Evolutionary conservation across 176 grass and related monocot species (phyloP).

Genomic region (Stipa capillata): DNA sequence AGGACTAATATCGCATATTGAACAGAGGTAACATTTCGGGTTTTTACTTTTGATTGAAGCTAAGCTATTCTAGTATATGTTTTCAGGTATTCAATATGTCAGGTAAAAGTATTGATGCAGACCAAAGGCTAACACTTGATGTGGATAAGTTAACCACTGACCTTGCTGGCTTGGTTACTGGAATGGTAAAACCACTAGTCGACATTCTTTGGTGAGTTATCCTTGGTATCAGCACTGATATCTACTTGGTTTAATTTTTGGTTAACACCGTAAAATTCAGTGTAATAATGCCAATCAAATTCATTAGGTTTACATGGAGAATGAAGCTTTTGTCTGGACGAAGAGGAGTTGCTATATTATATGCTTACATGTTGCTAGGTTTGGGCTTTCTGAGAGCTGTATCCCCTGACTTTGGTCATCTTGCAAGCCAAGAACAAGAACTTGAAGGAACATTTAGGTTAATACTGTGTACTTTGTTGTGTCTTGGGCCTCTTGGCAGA

Average conservation of each 20-base stretch:
- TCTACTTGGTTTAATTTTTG: constrained; percentile 1
- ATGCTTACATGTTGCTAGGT: constrained; percentile 93
- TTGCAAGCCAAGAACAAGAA: constrained; percentile 90
- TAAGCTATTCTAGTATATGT: constrained; percentile 18
- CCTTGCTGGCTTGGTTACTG: constrained; percentile 92
- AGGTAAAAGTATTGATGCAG: constrained; percentile 81
- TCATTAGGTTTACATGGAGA: constrained; percentile 97
- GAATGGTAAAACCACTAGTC: constrained; percentile 93
- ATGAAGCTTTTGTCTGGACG: constrained; percentile 95
- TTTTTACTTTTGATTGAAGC: not conserved
- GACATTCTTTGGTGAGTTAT: constrained; percentile 94
- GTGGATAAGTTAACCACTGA: constrained; percentile 96
- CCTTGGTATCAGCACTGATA: not conserved
- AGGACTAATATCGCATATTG: too few relatives aligned
- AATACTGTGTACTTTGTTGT: constrained; percentile 1
- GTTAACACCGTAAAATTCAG: constrained; percentile 2
- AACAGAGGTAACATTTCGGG: constrained; percentile 2
- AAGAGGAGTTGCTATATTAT: constrained; percentile 93
- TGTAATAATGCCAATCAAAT: constrained; percentile 13
- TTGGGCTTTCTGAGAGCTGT: constrained; percentile 91
- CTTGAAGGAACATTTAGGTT: constrained; percentile 97
- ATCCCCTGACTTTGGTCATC: constrained; percentile 81
- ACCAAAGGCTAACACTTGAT: constrained; percentile 89
- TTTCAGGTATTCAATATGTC: constrained; percentile 91
- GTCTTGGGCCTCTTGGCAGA: not conserved